These are phyloP conservation scores for Sambucus nigra DNA, from an alignment of 129 eudicot genomes.

Conservation along the genomic window DNA sequence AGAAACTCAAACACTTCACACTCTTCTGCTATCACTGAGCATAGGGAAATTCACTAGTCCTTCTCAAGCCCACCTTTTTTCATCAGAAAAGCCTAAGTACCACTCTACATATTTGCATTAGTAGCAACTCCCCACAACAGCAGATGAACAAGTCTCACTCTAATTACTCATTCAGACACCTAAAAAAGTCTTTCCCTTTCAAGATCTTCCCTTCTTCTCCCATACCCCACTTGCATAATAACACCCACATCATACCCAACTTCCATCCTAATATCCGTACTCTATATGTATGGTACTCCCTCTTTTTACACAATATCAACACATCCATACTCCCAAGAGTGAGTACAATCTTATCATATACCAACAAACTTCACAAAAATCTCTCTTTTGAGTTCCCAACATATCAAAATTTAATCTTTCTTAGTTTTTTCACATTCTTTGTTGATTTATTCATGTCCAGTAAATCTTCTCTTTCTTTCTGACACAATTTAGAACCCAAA, in stretches of 20 bases:
- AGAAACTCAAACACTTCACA: constrained; percentile 3
- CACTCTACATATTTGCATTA: constrained; percentile 4
- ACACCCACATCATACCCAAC: background rate
- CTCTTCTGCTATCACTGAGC: constrained; percentile 16
- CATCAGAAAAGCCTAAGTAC: constrained; percentile 31
- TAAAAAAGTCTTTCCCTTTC: constrained; percentile 2
- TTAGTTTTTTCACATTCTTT: too few relatives aligned
- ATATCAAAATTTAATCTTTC: too few relatives aligned
- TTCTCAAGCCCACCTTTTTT: constrained; percentile 18
- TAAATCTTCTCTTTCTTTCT: too few relatives aligned
- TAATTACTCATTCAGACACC: background rate
- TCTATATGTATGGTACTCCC: too few relatives aligned
- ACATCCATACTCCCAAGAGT: too few relatives aligned
- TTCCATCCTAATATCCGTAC: too few relatives aligned
- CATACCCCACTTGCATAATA: constrained; percentile 25
- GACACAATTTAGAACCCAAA: too few relatives aligned
- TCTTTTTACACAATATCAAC: background rate
- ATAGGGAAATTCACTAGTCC: constrained; percentile 22
- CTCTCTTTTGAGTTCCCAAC: too few relatives aligned
- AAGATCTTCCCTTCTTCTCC: background rate
- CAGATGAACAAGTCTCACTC: constrained; percentile 3
- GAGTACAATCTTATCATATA: too few relatives aligned
- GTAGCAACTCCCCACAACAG: background rate
- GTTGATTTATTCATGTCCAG: too few relatives aligned
- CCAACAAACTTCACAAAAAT: too few relatives aligned